phyloP scores from a whole-genome alignment of 108 stramenopile genomes.

The Cylindrotheca closterium region DNA sequence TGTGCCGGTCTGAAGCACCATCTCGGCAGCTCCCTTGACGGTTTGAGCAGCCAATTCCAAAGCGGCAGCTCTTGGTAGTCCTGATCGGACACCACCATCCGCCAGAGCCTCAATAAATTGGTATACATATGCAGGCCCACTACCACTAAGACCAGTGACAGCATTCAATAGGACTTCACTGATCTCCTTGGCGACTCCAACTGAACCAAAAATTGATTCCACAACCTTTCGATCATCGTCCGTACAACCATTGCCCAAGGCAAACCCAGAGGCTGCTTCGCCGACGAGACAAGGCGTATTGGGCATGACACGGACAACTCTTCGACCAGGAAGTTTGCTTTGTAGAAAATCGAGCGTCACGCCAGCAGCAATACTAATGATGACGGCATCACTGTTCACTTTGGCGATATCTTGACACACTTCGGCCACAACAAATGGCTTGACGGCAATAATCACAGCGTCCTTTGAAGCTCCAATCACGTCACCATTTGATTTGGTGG shows the following conservation, averaged over 20 bases:
- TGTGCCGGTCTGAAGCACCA: slow-evolving; percentile 87
- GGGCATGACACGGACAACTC: slow-evolving; percentile 94
- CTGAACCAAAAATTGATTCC: slow-evolving; percentile 67
- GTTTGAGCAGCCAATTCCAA: slow-evolving; percentile 92
- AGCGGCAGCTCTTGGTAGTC: slow-evolving; percentile 84
- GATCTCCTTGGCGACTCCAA: slow-evolving; percentile 79
- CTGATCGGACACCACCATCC: slow-evolving; percentile 94
- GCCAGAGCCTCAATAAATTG: slow-evolving; percentile 94
- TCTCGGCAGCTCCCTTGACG: slow-evolving; percentile 94
- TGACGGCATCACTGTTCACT: slow-evolving; percentile 39
- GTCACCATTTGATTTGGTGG: slow-evolving; percentile 52
- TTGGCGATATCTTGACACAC: slow-evolving; percentile 60
- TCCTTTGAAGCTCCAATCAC: slow-evolving; percentile 57
- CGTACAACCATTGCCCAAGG: slow-evolving; percentile 65
- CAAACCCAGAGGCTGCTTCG: slow-evolving; percentile 82
- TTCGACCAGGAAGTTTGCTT: slow-evolving; percentile 46
- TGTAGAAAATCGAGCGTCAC: slow-evolving; percentile 73
- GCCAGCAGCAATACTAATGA: slow-evolving; percentile 91
- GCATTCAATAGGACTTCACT: slow-evolving; percentile 81
- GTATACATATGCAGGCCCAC: slow-evolving; percentile 95
- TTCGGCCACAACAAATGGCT: slow-evolving; percentile 56
- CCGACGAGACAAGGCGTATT: slow-evolving; percentile 94
- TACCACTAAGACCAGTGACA: slow-evolving; percentile 93
- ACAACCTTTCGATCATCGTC: slow-evolving; percentile 74
- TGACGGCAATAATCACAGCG: slow-evolving; percentile 81